A percentile compares a stretch with the other conserved stretches of the same genome.
Evolutionary conservation across 257 asterid genomes (phyloP).

Genomic region (Leptodermis oblonga): DNA sequence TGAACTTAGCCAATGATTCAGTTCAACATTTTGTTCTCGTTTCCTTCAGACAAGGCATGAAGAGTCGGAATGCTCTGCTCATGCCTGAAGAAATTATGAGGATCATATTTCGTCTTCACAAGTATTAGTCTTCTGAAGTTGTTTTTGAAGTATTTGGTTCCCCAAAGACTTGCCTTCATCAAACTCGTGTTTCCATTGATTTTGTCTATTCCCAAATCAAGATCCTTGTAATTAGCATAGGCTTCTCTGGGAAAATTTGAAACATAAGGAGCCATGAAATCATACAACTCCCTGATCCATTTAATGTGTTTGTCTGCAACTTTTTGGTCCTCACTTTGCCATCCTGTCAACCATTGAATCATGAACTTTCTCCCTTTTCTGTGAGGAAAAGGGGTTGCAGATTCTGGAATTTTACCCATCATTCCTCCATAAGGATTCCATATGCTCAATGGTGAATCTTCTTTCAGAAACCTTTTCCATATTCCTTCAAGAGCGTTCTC

Average conservation of each 20-base stretch:
- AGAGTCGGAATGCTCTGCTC: conserved; percentile 18
- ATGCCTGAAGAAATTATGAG: conserved; percentile 18
- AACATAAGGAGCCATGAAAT: conserved; percentile 15
- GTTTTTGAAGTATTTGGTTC: conserved; percentile 5
- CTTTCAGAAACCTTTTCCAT: conserved; percentile 15
- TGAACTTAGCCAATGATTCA: not conserved
- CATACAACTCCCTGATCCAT: conserved; percentile 16
- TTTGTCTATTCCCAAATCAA: conserved; percentile 17
- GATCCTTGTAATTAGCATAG: conserved; percentile 12
- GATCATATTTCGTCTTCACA: conserved; percentile 12
- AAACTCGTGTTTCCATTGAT: not conserved
- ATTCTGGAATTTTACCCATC: conserved; percentile 10
- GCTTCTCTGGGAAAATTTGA: conserved; percentile 10
- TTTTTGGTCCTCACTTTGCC: not conserved
- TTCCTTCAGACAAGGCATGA: not conserved
- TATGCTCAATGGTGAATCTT: not conserved
- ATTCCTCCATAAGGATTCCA: conserved; percentile 13
- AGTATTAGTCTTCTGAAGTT: not conserved
- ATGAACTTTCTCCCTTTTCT: conserved; percentile 7
- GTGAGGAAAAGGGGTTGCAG: conserved; percentile 15
- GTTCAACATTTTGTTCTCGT: not conserved
- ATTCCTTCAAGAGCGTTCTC: conserved; percentile 9
- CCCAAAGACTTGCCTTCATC: conserved; percentile 4
- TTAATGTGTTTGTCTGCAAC: not conserved
- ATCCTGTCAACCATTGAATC: conserved; percentile 8